These are phyloP conservation scores for Tuber magnatum DNA, from an alignment of 495 filamentous ascomycete species.

Conservation along the genomic window DNA sequence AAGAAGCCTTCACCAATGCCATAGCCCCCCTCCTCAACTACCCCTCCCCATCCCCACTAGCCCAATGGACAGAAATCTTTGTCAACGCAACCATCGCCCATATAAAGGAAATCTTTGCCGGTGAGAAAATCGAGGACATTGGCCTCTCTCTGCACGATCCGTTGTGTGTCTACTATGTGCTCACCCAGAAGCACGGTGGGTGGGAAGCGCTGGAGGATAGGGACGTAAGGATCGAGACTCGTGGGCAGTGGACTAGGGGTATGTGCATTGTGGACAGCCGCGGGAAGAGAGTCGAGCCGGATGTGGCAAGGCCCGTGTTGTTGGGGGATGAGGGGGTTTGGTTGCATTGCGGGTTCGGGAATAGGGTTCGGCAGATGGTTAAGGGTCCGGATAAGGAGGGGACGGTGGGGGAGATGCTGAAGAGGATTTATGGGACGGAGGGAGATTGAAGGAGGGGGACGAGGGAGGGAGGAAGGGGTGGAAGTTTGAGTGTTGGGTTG, in stretches of 20 bases:
- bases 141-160: conserved; percentile 80
- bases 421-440: conserved; percentile 44
- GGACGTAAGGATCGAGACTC: conserved; percentile 80
- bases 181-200: conserved; percentile 46
- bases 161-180: conserved; percentile 76
- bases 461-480: background rate
- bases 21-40: conserved; percentile 47
- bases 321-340: conserved; percentile 57
- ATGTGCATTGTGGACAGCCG: conserved; percentile 80
- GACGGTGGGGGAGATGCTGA: conserved; percentile 43
- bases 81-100: conserved; percentile 68
- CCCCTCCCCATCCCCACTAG: conserved; percentile 62
- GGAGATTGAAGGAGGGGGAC: background rate
- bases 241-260: conserved; percentile 89
- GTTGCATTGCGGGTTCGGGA: conserved; percentile 54
- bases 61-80: conserved; percentile 73
- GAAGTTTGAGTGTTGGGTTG: background rate
- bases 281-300: conserved; percentile 53
- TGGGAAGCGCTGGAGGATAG: conserved; percentile 46
- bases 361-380: conserved; percentile 54
- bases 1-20: conserved; percentile 52
- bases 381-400: conserved; percentile 39
- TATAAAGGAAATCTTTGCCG: conserved; percentile 55
- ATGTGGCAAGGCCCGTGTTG: conserved; percentile 48
- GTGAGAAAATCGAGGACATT: conserved; percentile 50